phyloP scores from a whole-genome alignment of 495 filamentous ascomycete species.

The Aspergillus ostianus region DNA sequence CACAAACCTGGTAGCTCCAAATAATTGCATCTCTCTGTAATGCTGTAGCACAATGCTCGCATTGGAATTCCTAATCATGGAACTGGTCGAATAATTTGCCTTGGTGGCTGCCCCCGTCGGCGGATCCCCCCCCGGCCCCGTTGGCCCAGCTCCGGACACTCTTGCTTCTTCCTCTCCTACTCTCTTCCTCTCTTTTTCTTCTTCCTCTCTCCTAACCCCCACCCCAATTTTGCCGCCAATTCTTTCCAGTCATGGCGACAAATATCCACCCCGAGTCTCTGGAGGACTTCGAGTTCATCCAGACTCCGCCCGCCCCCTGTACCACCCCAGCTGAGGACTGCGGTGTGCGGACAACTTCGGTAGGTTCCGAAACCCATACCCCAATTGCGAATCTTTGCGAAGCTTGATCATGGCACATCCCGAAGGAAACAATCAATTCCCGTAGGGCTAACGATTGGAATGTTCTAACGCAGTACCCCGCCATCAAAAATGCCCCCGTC shows the following conservation, averaged over 20 bases:
- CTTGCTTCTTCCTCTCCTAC: slow-evolving; percentile 2
- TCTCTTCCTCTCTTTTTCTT: slow-evolving; percentile 29
- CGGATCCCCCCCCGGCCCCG: slow-evolving; percentile 3
- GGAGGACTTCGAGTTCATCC: slow-evolving; percentile 67
- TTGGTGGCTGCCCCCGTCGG: neutral
- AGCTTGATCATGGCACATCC: neutral
- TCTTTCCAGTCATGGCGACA: slow-evolving; percentile 39
- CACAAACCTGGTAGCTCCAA: too few species aligned
- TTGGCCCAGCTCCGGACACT: neutral
- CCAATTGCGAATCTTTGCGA: neutral
- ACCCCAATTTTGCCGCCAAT: slow-evolving; percentile 15
- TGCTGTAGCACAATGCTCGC: too few species aligned
- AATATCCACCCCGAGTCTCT: slow-evolving; percentile 50
- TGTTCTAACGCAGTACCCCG: slow-evolving; percentile 45
- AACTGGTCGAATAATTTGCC: neutral
- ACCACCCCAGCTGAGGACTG: slow-evolving; percentile 47
- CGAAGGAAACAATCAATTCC: neutral
- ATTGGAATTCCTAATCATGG: too few species aligned
- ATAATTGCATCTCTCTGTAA: too few species aligned
- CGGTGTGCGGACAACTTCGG: slow-evolving; percentile 59
- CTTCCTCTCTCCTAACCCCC: slow-evolving; percentile 13
- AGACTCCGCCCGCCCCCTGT: slow-evolving; percentile 57
- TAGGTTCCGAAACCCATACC: slow-evolving; percentile 25
- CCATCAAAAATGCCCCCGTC: slow-evolving; percentile 63
- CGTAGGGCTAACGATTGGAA: neutral